Base-by-base conservation (phyloP, 257 asterid species). In the Lycium ferocissimum region DNA sequence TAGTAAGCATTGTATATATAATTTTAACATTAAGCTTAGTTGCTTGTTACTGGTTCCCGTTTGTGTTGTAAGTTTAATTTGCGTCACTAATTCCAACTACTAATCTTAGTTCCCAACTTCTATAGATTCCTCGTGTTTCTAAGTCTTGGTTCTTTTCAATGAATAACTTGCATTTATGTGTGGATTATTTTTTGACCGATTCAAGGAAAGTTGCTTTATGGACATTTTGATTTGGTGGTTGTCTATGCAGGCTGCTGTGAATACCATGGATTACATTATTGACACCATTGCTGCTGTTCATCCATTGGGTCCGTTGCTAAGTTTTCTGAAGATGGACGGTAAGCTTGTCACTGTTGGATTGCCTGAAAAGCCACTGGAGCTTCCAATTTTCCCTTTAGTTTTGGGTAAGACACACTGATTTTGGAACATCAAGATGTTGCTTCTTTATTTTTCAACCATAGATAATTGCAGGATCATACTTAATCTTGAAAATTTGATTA, bases 211-310 rank as follows among this genome's bases (percentile, higher is more conserved):
- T 45, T 45, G 6, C 9, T 73, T 5, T 73, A 73, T n/a, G 18
- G 37, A 73, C 35, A 9, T 73, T 11, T n/a, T 73, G 40, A n/a
- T 73, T 45, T 73, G 56, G 63, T 17, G 84, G 33, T 70, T 33
- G 3, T 58, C 37, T n/a, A 18, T 85, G 88, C 89, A 93, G 95
- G 92, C 91, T 85, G 92, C 93, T 45, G 62, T 49, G 2, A 91
- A 91, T 87, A 87, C 93, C 13, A 88, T 93, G 94, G 97, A 93
- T 81, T 91, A 85, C 88, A 93, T 93, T 80, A 90, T 93, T 61
- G 93, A 91, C 86, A 89, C 92, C 40, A 81, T 90, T n/a, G 85
- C 90, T 57, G 94, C 92, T 17, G 91, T 89, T 79, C 94, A 91
- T 87, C 86, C 90, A 26, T 88, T 93, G 89, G 90, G 80, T 45